Conservation (phyloP, 139 green algal species). For the Coelastrella sp. region DNA sequence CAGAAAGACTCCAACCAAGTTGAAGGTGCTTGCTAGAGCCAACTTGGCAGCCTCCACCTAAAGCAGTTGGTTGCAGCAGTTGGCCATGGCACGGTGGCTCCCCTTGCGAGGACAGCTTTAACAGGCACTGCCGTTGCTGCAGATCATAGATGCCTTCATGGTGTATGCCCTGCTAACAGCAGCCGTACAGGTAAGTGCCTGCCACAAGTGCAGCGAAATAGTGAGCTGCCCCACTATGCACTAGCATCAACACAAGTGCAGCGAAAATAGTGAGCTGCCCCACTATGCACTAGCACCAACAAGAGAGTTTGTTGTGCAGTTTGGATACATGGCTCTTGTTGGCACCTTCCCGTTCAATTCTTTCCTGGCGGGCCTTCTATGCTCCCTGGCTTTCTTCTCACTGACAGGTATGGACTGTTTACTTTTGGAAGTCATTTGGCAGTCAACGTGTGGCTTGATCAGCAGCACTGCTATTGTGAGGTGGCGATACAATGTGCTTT, state of each 20-base stretch:
- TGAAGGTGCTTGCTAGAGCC: slow-evolving; percentile 66
- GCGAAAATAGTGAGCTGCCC: too few relatives aligned
- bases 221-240: not conserved
- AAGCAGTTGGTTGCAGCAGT: not conserved
- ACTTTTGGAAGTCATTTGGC: too few relatives aligned
- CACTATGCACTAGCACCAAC: too few relatives aligned
- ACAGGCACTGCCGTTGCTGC: too few relatives aligned
- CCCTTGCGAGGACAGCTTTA: not conserved
- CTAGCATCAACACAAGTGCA: too few relatives aligned
- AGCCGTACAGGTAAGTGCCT: slow-evolving; percentile 62
- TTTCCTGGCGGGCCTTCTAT: slow-evolving; percentile 85
- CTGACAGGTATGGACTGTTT: slow-evolving; percentile 79
- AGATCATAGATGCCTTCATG: slow-evolving; percentile 78
- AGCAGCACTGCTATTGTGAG: too few relatives aligned
- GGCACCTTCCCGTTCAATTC: slow-evolving; percentile 92
- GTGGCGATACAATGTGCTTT: too few relatives aligned
- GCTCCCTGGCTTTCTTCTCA: slow-evolving; percentile 80
- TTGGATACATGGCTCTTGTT: slow-evolving; percentile 80
- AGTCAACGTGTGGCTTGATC: too few relatives aligned
- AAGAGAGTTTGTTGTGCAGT: slow-evolving; percentile 59
- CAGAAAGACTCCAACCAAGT: slow-evolving; percentile 75
- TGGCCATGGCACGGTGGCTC: not conserved
- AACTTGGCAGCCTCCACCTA: not conserved
- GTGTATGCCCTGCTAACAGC: slow-evolving; percentile 69
- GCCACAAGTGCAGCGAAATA: not conserved